Evolutionary conservation across 306 rosid species (phyloP).

Genomic region (Prunus mongolica): DNA sequence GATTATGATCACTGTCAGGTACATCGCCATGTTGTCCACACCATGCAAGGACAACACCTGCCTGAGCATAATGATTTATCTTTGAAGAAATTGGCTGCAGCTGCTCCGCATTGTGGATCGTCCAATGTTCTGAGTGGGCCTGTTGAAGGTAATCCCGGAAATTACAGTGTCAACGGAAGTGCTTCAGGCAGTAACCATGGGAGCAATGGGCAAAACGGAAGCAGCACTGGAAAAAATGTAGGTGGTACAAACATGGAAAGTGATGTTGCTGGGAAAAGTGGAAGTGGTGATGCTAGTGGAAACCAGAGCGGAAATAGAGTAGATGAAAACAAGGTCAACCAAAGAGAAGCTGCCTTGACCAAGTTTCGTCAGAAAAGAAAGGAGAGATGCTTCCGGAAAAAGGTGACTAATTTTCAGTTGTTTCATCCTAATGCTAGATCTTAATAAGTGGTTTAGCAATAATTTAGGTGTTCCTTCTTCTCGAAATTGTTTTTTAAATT

Average conservation of each 20-base stretch:
- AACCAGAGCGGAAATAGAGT: conserved; percentile 38
- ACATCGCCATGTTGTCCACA: conserved; percentile 27
- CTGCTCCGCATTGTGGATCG: conserved; percentile 60
- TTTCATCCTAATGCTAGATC: background rate
- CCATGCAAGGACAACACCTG: conserved; percentile 36
- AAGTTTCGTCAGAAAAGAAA: conserved; percentile 74
- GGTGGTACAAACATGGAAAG: conserved; percentile 59
- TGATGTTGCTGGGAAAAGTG: conserved; percentile 46
- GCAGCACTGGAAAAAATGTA: conserved; percentile 46
- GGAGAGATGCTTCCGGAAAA: conserved; percentile 70
- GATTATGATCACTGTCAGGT: conserved; percentile 33
- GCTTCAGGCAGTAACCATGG: conserved; percentile 75
- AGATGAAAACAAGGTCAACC: conserved; percentile 51
- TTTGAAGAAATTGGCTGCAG: conserved; percentile 49
- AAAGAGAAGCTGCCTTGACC: conserved; percentile 74
- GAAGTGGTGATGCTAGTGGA: conserved; percentile 65
- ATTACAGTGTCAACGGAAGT: conserved; percentile 59
- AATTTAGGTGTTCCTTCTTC: background rate
- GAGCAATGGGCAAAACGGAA: conserved; percentile 75
- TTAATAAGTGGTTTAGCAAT: background rate
- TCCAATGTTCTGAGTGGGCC: conserved; percentile 52
- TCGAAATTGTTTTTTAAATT: too few species aligned
- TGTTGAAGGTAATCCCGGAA: conserved; percentile 55
- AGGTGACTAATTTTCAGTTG: conserved; percentile 44
- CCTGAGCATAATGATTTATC: conserved; percentile 45